Conservation (phyloP, 768 basidiomycete genomes). For the Gymnopilus dilepis region DNA sequence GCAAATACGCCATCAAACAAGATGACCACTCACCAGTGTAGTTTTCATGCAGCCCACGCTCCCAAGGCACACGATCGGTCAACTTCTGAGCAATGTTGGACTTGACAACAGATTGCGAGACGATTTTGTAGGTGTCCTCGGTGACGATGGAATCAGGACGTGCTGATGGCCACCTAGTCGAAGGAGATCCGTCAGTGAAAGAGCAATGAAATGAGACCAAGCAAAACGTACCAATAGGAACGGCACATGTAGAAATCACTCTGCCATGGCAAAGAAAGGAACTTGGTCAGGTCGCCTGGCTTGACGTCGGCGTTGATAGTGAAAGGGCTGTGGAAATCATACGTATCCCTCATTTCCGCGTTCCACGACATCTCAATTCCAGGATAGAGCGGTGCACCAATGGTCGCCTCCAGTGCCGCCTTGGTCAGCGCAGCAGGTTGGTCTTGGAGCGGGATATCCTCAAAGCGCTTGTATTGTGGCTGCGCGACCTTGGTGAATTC, state of each 20-base stretch:
- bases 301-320: slow-evolving; percentile 26
- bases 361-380: slow-evolving; percentile 41
- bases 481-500: slow-evolving; percentile 20
- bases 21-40: slow-evolving; percentile 17
- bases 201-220: not conserved
- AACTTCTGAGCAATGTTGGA: slow-evolving; percentile 19
- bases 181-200: not conserved
- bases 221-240: slow-evolving; percentile 32
- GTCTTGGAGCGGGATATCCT: slow-evolving; percentile 21
- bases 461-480: slow-evolving; percentile 17
- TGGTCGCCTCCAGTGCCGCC: slow-evolving; percentile 35
- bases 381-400: slow-evolving; percentile 39
- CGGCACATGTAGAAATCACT: slow-evolving; percentile 37
- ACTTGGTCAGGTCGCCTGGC: slow-evolving; percentile 35
- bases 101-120: slow-evolving; percentile 15
- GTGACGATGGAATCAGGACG: slow-evolving; percentile 34
- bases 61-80: slow-evolving; percentile 23
- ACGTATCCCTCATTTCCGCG: slow-evolving; percentile 27
- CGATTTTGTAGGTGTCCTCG: slow-evolving; percentile 16
- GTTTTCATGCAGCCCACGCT: slow-evolving; percentile 22
- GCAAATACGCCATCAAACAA: not conserved
- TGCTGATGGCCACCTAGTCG: slow-evolving; percentile 36
- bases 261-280: slow-evolving; percentile 42
- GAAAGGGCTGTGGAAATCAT: slow-evolving; percentile 32
- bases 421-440: slow-evolving; percentile 32